Evolutionary conservation across 345 rosid genomes (phyloP), one percentile per base, ranked within the genome.

Genomic region (Luvunga scandens): DNA sequence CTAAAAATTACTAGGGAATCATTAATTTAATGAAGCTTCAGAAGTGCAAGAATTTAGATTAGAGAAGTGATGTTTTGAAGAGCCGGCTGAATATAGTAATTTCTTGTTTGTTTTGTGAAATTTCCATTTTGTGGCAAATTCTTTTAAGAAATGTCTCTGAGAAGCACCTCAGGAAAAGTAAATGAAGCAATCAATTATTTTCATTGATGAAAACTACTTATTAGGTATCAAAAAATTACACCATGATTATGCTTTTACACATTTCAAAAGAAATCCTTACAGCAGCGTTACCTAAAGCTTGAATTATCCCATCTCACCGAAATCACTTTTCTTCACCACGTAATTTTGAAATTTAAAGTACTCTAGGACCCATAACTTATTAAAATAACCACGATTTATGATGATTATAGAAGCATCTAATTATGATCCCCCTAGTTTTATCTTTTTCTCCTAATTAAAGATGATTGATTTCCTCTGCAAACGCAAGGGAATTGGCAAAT

Each of bases 321-420:
- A 62, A 53, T 59, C 31, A 31, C 30, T 57, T 57, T n/a, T 33
- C 1, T 24, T 27, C 8, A 18, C 56, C 22, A 16, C 22, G 48
- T 30, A 62, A 74, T 21, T 77, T 57, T 71, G 34, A 42, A 76
- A 69, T 69, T 81, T 48, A 76, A 81, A 76, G 33, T 65, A n/a
- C 53, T 9, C 4, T 0, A 48, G 70, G 69, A 12, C 42, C 65
- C 65, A 66, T 55, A 55, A 34, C 19, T 8, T 69, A 30, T 27
- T 36, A 25, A 61, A 77, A 57, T 48, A 61, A 80, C 84, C 48
- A 83, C 62, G 28, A 70, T 79, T 28, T 31, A 55, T 50, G 74
- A 79, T 74, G 75, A 86, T 72, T 65, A 63, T 75, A 25, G 10
- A 75, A 64, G 64, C 59, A 68, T 1, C 48, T 69, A 69, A 86